These are phyloP conservation scores for Aureobasidium musti DNA, from an alignment of 2,329 filamentous ascomycete species.

Conservation along the genomic window DNA sequence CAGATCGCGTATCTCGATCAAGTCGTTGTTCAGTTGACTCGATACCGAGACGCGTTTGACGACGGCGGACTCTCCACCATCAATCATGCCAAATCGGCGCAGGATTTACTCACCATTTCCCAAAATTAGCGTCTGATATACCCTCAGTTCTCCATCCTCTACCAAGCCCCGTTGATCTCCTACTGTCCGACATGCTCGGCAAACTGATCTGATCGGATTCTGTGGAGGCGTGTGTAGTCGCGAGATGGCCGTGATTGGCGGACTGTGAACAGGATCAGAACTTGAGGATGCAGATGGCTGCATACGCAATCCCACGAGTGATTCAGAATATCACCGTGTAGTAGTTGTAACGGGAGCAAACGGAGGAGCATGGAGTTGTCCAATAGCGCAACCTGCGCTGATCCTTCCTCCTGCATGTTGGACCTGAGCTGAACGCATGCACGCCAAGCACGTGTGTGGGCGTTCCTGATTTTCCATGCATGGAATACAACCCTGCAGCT, in stretches of 20 bases:
- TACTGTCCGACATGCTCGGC: background rate
- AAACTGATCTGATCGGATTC: background rate
- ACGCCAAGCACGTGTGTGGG: conserved; percentile 7
- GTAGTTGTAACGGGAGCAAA: conserved; percentile 22
- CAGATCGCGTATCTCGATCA: conserved; percentile 16
- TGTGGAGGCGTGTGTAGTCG: background rate
- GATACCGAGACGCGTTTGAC: conserved; percentile 23
- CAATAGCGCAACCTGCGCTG: conserved; percentile 21
- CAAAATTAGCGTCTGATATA: background rate
- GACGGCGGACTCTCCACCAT: background rate
- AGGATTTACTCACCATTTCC: background rate
- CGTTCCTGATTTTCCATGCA: background rate
- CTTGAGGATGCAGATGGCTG: background rate
- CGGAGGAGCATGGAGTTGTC: background rate
- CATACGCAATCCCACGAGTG: conserved; percentile 19
- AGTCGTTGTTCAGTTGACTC: conserved; percentile 4
- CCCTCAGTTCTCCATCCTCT: conserved; percentile 3
- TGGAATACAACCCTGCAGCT: background rate
- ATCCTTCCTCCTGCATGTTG: conserved; percentile 25
- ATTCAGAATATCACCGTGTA: conserved; percentile 29
- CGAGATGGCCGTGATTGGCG: background rate
- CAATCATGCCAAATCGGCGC: background rate
- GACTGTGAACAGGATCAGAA: background rate
- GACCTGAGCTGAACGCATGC: conserved; percentile 7
- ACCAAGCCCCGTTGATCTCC: conserved; percentile 14